Evolutionary conservation across 306 rosid species (phyloP).

Genomic region (Quercus cerris): DNA sequence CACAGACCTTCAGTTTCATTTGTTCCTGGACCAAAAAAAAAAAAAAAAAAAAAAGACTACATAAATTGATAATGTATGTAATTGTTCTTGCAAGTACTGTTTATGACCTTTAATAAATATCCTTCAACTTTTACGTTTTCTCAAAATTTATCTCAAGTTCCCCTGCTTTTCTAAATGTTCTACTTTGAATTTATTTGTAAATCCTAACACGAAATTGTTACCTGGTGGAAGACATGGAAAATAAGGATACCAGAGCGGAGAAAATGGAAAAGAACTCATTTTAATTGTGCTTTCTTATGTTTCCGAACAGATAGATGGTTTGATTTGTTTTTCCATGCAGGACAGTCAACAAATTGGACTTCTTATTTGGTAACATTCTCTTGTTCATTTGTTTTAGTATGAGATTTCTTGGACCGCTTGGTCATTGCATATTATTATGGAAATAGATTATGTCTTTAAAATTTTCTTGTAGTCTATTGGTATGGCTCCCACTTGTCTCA

Average conservation of each 20-base stretch:
- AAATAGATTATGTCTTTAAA: too few relatives aligned
- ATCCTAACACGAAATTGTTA: not conserved
- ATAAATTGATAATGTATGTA: not conserved
- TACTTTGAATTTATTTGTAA: not conserved
- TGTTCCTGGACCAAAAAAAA: conserved; percentile 1
- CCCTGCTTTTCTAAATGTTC: not conserved
- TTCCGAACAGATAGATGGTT: not conserved
- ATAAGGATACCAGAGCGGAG: not conserved
- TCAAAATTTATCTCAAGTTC: not conserved
- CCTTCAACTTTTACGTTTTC: not conserved
- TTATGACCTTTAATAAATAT: not conserved
- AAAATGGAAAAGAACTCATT: not conserved
- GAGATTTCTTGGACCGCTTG: too few relatives aligned
- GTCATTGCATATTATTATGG: too few relatives aligned
- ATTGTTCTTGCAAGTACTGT: not conserved
- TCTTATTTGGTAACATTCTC: not conserved
- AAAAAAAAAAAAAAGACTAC: not conserved
- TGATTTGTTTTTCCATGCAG: not conserved
- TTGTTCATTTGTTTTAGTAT: too few relatives aligned
- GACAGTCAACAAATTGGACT: not conserved
- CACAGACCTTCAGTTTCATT: not conserved
- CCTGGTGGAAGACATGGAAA: not conserved
- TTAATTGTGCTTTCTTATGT: not conserved
- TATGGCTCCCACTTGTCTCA: not conserved
- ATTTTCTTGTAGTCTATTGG: not conserved